Conservation (phyloP, 208 protist species). For the Acanthamoeba divionensis region DNA sequence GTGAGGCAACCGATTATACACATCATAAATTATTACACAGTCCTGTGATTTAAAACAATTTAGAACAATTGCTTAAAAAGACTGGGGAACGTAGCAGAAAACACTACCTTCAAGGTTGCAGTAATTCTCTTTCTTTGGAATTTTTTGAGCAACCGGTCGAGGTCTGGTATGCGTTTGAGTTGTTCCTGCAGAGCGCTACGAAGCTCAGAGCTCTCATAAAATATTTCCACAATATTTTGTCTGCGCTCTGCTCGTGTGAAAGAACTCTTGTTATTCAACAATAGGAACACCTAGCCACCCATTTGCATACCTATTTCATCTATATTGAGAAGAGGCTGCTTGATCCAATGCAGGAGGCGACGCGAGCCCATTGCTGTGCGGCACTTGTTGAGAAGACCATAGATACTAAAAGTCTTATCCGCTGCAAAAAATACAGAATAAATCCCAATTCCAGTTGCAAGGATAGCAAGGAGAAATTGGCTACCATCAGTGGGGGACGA, state of each 20-base stretch:
- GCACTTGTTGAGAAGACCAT: slow-evolving; percentile 92
- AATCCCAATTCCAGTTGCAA: background rate
- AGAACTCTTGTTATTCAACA: too few species aligned
- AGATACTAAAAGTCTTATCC: slow-evolving; percentile 77
- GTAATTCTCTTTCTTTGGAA: slow-evolving; percentile 77
- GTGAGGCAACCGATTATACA: slow-evolving; percentile 38
- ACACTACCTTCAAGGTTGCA: slow-evolving; percentile 48
- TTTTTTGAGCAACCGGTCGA: slow-evolving; percentile 90
- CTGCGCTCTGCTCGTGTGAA: slow-evolving; percentile 80
- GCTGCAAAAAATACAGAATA: background rate
- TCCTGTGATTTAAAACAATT: slow-evolving; percentile 32
- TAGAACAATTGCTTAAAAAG: background rate
- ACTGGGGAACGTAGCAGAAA: background rate
- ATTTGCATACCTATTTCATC: slow-evolving; percentile 86
- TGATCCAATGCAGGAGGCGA: slow-evolving; percentile 94
- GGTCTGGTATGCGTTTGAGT: slow-evolving; percentile 89
- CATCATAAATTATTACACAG: slow-evolving; percentile 62
- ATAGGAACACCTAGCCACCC: too few species aligned
- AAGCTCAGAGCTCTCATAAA: slow-evolving; percentile 86
- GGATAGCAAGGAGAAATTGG: background rate
- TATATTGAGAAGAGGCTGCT: slow-evolving; percentile 91
- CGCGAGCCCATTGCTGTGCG: slow-evolving; percentile 93
- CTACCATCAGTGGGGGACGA: slow-evolving; percentile 8
- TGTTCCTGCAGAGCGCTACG: slow-evolving; percentile 84
- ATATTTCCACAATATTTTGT: slow-evolving; percentile 90